phyloP scores from a whole-genome alignment of 2,329 filamentous ascomycete genomes.

The Colletotrichum chrysophilum region DNA sequence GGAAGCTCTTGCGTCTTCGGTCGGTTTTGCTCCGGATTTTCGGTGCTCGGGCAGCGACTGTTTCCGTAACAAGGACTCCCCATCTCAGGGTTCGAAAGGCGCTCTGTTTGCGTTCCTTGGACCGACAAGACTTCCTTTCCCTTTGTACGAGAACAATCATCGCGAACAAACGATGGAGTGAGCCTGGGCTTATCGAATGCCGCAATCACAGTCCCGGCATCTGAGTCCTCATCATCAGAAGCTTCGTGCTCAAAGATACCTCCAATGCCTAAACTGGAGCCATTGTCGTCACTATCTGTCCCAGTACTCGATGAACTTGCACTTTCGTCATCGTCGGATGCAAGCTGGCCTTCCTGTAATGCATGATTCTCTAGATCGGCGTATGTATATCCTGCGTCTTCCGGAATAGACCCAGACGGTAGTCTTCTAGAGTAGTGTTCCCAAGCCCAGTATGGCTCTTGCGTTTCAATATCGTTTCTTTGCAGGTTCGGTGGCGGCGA shows the following conservation, averaged over 20 bases:
- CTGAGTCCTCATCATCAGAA: background rate
- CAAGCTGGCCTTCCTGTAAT: background rate
- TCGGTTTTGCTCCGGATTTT: rapidly evolving
- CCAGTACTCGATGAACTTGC: background rate
- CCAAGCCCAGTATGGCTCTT: background rate
- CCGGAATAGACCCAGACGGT: background rate
- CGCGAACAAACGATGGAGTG: background rate
- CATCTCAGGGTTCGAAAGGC: background rate
- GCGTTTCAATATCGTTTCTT: background rate
- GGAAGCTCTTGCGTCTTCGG: background rate
- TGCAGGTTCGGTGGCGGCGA: background rate
- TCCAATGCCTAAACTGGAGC: background rate
- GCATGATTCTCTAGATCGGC: background rate
- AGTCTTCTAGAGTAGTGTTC: background rate
- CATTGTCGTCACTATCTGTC: background rate
- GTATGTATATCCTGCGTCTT: background rate
- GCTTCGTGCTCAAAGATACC: background rate
- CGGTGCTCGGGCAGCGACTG: rapidly evolving
- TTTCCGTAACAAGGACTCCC: background rate
- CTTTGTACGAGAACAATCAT: background rate
- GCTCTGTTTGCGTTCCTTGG: background rate
- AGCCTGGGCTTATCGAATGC: background rate
- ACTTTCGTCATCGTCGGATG: background rate
- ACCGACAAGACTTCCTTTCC: background rate
- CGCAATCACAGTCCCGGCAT: background rate